Evolutionary conservation across 768 basidiomycete genomes (phyloP).

Genomic region (Termitomyces heimii): DNA sequence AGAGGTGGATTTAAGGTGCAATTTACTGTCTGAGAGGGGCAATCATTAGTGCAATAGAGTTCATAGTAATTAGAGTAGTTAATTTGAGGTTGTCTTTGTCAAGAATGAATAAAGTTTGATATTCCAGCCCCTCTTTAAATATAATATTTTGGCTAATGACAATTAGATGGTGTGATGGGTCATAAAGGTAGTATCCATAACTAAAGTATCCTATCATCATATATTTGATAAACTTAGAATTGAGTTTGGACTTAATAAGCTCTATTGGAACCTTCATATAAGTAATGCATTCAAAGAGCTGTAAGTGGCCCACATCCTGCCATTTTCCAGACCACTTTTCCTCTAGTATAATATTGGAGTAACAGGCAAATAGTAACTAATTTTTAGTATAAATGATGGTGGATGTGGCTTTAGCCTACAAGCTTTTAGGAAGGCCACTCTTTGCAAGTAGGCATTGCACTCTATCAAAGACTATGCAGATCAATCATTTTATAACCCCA

Average conservation of each 20-base stretch:
- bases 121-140: constrained; percentile 33
- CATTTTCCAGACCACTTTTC: not conserved
- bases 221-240: not conserved
- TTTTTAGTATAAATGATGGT: not conserved
- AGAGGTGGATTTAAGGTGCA: too few relatives aligned
- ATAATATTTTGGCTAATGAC: too few relatives aligned
- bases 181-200: not conserved
- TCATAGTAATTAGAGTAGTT: too few relatives aligned
- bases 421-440: not conserved
- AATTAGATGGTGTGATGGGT: too few relatives aligned
- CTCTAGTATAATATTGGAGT: not conserved
- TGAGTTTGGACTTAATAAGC: not conserved
- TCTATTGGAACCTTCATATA: not conserved
- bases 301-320: not conserved
- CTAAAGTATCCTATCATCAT: not conserved
- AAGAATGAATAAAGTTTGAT: too few relatives aligned
- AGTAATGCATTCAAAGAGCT: not conserved
- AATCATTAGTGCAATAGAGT: too few relatives aligned
- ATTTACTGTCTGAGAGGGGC: too few relatives aligned
- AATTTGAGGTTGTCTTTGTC: too few relatives aligned
- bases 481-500: not conserved
- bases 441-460: not conserved
- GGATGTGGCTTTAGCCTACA: not conserved
- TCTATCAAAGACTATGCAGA: not conserved
- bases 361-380: not conserved